Evolutionary conservation across 2,329 filamentous ascomycete genomes (phyloP).

Genomic region (Epichloe gansuensis): DNA sequence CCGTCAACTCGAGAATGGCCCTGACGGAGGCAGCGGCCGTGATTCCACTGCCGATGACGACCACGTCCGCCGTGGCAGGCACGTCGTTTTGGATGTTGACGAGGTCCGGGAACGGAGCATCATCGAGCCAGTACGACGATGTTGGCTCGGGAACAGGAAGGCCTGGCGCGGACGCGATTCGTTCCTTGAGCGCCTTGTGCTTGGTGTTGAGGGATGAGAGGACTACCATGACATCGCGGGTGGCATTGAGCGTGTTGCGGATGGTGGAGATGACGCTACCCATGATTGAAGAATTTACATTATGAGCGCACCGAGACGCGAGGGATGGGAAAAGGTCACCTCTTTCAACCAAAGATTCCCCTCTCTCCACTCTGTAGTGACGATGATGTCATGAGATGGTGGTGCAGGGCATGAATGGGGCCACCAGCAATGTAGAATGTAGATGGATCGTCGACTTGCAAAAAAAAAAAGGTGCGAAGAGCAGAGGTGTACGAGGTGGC

Average conservation of each 20-base stretch:
- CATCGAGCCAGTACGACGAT: constrained; percentile 31
- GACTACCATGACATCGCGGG: constrained; percentile 13
- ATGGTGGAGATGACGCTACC: constrained; percentile 20
- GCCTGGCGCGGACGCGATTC: constrained; percentile 22
- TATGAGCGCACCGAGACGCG: no score
- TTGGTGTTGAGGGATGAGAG: constrained; percentile 16
- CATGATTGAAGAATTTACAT: constrained; percentile 13
- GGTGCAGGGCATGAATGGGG: no score
- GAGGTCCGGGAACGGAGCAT: constrained; percentile 30
- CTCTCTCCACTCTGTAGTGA: no score
- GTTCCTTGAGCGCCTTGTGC: constrained; percentile 16
- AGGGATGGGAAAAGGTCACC: no score
- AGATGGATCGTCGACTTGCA: no score
- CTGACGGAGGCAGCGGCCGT: constrained; percentile 26
- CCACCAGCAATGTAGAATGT: no score
- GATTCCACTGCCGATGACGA: constrained; percentile 43
- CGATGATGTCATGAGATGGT: no score
- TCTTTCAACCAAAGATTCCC: no score
- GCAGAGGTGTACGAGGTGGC: no score
- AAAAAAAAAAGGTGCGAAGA: no score
- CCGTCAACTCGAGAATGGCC: constrained; percentile 15
- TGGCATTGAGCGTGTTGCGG: constrained; percentile 10
- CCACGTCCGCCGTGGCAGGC: constrained; percentile 30
- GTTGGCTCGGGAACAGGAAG: constrained; percentile 29
- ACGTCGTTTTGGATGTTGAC: constrained; percentile 20